Conservation (phyloP, 345 rosid species). For the Gossypium ekmanianum region DNA sequence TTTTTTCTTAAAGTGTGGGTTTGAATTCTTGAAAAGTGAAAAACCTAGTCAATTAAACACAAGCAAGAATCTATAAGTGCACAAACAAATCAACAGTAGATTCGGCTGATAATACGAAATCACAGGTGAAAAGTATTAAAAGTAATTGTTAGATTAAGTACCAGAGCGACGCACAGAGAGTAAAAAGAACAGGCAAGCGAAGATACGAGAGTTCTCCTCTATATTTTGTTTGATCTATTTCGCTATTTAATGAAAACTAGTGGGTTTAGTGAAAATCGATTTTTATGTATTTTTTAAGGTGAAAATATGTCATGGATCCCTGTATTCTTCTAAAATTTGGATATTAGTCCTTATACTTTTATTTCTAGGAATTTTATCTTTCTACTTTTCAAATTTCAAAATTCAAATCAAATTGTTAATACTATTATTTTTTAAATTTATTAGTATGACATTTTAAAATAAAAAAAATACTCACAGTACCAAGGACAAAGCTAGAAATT, state of each 20-base stretch:
- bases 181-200: not conserved
- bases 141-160: not conserved
- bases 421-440: rapidly evolving
- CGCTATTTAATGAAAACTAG: not conserved
- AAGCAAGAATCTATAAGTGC: not conserved
- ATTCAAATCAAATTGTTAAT: too few species aligned
- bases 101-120: not conserved
- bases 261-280: not conserved
- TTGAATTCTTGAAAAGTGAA: not conserved
- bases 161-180: constrained; percentile 7
- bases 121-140: not conserved
- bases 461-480: too few species aligned
- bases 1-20: not conserved
- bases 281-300: too few species aligned
- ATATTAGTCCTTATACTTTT: too few species aligned
- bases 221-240: not conserved
- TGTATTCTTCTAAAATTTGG: too few species aligned
- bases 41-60: not conserved
- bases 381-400: too few species aligned
- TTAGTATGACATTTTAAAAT: too few species aligned
- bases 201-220: not conserved
- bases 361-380: too few species aligned
- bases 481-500: too few species aligned
- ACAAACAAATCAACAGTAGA: not conserved
- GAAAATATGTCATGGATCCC: too few species aligned